Conservation (phyloP, 768 basidiomycete genomes). For the Mycena albidolilacea region DNA sequence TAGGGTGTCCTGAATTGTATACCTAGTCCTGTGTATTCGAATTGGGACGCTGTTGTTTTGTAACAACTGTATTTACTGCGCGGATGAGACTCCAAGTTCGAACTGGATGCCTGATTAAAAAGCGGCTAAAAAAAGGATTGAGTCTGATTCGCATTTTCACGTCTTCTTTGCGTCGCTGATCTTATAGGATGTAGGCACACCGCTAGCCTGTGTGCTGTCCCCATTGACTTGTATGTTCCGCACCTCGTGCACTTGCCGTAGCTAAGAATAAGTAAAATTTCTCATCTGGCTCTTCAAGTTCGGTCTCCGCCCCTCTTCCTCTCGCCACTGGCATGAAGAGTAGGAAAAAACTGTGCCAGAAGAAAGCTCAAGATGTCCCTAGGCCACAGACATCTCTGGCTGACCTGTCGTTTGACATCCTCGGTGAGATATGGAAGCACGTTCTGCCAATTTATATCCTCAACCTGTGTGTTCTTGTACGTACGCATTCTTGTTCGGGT, state of each 20-base stretch:
- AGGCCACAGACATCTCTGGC: not conserved
- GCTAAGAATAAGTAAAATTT: too few species aligned
- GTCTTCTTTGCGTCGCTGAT: too few species aligned
- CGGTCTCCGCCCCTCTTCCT: too few species aligned
- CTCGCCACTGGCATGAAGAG: too few species aligned
- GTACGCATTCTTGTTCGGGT: not conserved
- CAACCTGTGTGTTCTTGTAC: constrained; percentile 27
- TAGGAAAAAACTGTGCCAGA: too few species aligned
- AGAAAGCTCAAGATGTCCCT: not conserved
- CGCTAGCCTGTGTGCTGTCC: too few species aligned
- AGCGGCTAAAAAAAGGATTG: not conserved
- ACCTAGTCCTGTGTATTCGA: constrained; percentile 16
- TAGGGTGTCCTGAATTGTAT: constrained; percentile 8
- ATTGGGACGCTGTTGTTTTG: not conserved
- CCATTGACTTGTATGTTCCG: too few species aligned
- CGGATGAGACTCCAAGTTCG: not conserved
- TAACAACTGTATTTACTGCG: constrained; percentile 5
- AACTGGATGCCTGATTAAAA: not conserved
- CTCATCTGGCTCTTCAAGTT: too few species aligned
- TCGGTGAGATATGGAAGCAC: constrained; percentile 2
- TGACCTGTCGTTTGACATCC: constrained; percentile 19
- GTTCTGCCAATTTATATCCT: constrained; percentile 6
- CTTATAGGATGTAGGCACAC: too few species aligned
- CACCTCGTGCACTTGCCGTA: too few species aligned
- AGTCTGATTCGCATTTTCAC: not conserved